A percentile compares a stretch with the other conserved stretches of the same genome.
phyloP scores from a whole-genome alignment of 345 rosid species.

The Linum trigynum region DNA sequence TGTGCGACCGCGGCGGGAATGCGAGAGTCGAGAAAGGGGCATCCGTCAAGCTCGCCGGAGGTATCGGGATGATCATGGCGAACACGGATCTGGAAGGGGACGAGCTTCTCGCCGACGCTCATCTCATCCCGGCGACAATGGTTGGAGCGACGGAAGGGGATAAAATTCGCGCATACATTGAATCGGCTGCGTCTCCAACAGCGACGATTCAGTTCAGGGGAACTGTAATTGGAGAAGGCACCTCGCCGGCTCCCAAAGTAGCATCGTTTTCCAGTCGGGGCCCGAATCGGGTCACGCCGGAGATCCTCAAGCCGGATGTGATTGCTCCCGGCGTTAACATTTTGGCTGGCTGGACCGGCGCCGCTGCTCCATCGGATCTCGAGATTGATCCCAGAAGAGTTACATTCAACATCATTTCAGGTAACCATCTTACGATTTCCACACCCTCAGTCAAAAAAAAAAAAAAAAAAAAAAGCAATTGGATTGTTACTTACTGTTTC shows the following conservation, averaged over 20 bases:
- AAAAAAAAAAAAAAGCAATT: too few species aligned
- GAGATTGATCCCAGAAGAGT: conserved; percentile 27
- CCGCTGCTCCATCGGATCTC: conserved; percentile 16
- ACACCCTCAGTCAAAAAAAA: too few species aligned
- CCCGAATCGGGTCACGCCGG: conserved; percentile 20
- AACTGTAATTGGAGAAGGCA: conserved; percentile 17
- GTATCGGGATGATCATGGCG: conserved; percentile 25
- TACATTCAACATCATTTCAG: conserved; percentile 22
- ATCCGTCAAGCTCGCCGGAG: conserved; percentile 25
- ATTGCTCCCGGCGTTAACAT: conserved; percentile 26
- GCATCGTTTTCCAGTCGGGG: conserved; percentile 26
- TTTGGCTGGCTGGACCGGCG: conserved; percentile 25
- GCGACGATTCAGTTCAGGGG: conserved; percentile 23
- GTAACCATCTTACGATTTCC: neutral
- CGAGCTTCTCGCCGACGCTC: conserved; percentile 28
- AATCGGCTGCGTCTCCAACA: conserved; percentile 14
- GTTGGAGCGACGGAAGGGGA: conserved; percentile 17
- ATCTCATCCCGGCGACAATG: conserved; percentile 25
- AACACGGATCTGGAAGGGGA: conserved; percentile 20
- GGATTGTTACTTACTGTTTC: conserved; percentile 13
- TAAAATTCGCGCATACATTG: conserved; percentile 16
- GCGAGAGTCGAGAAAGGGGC: conserved; percentile 27
- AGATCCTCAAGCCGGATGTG: conserved; percentile 25
- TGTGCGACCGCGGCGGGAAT: conserved; percentile 24
- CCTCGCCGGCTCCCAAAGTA: conserved; percentile 24